These are phyloP conservation scores for Mycena amicta DNA, from an alignment of 768 basidiomycete species.

Conservation along the genomic window DNA sequence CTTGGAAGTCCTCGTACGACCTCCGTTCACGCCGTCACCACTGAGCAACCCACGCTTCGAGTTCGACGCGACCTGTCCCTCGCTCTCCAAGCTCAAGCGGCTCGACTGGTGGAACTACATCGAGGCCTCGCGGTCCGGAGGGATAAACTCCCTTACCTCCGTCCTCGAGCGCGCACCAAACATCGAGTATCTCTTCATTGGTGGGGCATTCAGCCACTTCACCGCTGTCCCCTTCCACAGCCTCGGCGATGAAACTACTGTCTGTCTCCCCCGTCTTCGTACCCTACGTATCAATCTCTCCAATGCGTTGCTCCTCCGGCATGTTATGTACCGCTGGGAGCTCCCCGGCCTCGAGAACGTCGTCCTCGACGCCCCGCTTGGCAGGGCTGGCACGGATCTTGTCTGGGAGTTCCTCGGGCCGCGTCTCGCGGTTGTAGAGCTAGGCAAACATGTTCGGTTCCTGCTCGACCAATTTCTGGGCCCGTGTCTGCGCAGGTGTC, in stretches of 20 bases:
- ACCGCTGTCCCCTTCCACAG: slow-evolving; percentile 22
- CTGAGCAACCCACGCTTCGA: slow-evolving; percentile 44
- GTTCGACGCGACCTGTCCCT: slow-evolving; percentile 49
- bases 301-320: slow-evolving; percentile 52
- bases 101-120: slow-evolving; percentile 71
- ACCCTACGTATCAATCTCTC: slow-evolving; percentile 56
- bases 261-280: slow-evolving; percentile 48
- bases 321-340: slow-evolving; percentile 48
- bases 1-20: slow-evolving; percentile 59
- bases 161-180: slow-evolving; percentile 58
- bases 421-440: slow-evolving; percentile 56
- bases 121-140: slow-evolving; percentile 61
- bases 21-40: slow-evolving; percentile 31
- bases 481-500: slow-evolving; percentile 47
- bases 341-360: slow-evolving; percentile 56
- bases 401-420: slow-evolving; percentile 54
- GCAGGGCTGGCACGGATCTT: slow-evolving; percentile 39
- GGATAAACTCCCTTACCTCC: slow-evolving; percentile 60
- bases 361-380: slow-evolving; percentile 51
- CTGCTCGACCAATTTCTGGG: slow-evolving; percentile 50
- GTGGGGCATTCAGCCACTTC: slow-evolving; percentile 41
- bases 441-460: slow-evolving; percentile 61
- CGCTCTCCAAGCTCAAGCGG: slow-evolving; percentile 54
- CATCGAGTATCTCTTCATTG: slow-evolving; percentile 59
- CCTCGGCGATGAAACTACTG: slow-evolving; percentile 19